Evolutionary conservation across 441 rosid genomes (phyloP).

Genomic region (Theobroma grandiflorum): DNA sequence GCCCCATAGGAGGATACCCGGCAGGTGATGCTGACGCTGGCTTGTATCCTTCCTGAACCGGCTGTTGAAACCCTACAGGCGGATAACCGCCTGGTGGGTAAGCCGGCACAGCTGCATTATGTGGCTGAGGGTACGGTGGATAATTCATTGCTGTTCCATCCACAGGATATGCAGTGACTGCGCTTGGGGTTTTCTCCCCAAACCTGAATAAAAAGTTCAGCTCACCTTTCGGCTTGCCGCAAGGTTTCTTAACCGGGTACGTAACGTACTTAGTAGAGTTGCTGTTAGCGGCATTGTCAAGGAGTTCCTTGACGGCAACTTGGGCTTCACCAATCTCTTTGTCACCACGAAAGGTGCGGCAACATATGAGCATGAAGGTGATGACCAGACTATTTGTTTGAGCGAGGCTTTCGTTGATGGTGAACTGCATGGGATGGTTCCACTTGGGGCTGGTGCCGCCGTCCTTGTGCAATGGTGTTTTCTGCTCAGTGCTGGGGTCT

Average conservation of each 20-base stretch:
- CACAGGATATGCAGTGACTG: conserved; percentile 40
- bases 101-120: conserved; percentile 8
- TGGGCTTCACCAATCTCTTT: conserved; percentile 62
- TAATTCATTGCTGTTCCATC: neutral
- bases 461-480: conserved; percentile 57
- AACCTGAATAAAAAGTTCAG: conserved; percentile 55
- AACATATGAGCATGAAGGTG: conserved; percentile 54
- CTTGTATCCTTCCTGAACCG: conserved; percentile 29
- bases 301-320: conserved; percentile 70
- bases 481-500: conserved; percentile 51
- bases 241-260: conserved; percentile 55
- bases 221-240: conserved; percentile 67
- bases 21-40: conserved; percentile 19
- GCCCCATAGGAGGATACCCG: conserved; percentile 31
- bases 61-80: neutral
- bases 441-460: conserved; percentile 66
- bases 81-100: conserved; percentile 38
- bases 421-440: conserved; percentile 62
- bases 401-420: conserved; percentile 52
- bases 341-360: conserved; percentile 59
- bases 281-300: conserved; percentile 35
- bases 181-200: conserved; percentile 50
- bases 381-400: conserved; percentile 53
- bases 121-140: conserved; percentile 9
- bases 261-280: conserved; percentile 38